phyloP scores from a whole-genome alignment of 306 rosid genomes.

The Malus sieversii region DNA sequence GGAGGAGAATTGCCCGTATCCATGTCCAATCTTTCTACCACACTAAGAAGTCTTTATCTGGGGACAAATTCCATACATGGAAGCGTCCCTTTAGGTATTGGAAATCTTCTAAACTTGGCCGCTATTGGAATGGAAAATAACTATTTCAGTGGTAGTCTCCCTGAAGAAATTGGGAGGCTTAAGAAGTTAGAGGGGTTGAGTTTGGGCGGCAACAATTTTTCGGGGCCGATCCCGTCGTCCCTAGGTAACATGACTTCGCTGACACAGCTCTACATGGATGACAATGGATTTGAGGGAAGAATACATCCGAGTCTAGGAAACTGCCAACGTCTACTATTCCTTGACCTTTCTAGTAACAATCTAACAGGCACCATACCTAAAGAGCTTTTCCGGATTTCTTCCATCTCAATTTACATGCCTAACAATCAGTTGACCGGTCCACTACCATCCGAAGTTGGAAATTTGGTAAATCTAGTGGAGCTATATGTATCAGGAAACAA shows the following conservation, averaged over 20 bases:
- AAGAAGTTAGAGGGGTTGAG: neutral
- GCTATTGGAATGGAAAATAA: accelerated
- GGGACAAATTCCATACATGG: neutral
- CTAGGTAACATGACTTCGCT: neutral
- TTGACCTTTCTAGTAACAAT: accelerated
- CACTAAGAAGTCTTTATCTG: accelerated
- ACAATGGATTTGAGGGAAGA: accelerated
- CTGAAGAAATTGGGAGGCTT: no score
- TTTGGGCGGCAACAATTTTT: accelerated
- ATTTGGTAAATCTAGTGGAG: neutral
- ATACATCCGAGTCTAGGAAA: no score
- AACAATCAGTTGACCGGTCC: accelerated
- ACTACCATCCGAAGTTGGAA: accelerated
- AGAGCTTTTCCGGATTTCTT: neutral
- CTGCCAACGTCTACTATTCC: accelerated
- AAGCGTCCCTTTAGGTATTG: neutral
- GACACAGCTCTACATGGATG: no score
- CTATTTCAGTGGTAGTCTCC: neutral
- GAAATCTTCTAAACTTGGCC: neutral
- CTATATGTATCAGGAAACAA: neutral
- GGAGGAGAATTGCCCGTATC: neutral
- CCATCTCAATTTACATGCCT: neutral
- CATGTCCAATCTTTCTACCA: no score
- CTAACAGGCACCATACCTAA: neutral
- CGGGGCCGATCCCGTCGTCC: neutral